Evolutionary conservation across 805 yeast genomes (phyloP).

Genomic region (Candida vartiovaarae): DNA sequence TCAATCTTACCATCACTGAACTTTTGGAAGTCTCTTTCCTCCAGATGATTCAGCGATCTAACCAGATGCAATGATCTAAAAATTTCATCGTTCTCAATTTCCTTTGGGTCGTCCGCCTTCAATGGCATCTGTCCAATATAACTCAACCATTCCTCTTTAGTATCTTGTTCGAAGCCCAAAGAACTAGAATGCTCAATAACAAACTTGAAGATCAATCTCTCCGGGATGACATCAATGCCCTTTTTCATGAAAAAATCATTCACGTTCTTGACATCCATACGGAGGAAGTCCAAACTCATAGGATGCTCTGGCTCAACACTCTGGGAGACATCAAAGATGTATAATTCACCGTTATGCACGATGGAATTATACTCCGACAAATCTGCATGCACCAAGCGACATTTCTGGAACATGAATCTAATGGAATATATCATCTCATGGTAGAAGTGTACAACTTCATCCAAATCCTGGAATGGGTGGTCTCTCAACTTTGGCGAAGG

Average conservation of each 20-base stretch:
- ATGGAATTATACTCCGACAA: conserved; percentile 90
- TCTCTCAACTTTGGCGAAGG: conserved; percentile 90
- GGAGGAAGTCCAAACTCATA: conserved; percentile 84
- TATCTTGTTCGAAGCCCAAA: conserved; percentile 32
- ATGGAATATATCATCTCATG: conserved; percentile 76
- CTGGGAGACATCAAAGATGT: conserved; percentile 94
- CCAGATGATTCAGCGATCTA: conserved; percentile 72
- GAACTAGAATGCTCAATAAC: conserved; percentile 43
- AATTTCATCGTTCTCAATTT: conserved; percentile 73
- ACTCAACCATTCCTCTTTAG: conserved; percentile 29
- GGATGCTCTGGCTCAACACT: conserved; percentile 98
- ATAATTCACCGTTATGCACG: conserved; percentile 70
- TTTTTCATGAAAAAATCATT: conserved; percentile 78
- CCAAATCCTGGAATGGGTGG: conserved; percentile 62
- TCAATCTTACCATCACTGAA: conserved; percentile 76
- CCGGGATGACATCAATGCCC: conserved; percentile 73
- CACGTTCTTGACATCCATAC: conserved; percentile 97
- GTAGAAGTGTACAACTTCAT: conserved; percentile 61
- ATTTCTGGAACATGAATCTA: conserved; percentile 79
- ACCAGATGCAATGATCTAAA: conserved; percentile 77
- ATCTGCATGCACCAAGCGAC: conserved; percentile 94
- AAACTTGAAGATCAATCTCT: conserved; percentile 73
- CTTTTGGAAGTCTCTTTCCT: conserved; percentile 83
- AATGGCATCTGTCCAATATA: conserved; percentile 48
- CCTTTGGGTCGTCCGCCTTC: conserved; percentile 43